Evolutionary conservation across 163 green algal species (phyloP).

Genomic region (Chloromonas sp.): DNA sequence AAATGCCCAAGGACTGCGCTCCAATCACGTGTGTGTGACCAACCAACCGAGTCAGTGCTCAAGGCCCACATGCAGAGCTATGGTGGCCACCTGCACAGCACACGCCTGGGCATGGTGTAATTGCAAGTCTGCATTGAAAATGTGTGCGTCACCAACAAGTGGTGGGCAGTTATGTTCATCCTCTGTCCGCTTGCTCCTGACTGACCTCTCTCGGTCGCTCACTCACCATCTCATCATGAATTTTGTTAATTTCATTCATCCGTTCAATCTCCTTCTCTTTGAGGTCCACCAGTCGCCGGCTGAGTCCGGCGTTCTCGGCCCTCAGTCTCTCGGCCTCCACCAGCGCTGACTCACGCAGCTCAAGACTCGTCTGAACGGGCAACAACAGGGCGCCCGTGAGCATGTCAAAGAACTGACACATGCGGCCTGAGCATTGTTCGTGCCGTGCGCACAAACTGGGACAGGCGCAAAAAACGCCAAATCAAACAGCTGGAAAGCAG

Average conservation of each 20-base stretch:
- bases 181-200: too few species aligned
- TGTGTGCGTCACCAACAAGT: too few species aligned
- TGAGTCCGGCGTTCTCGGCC: constrained; percentile 24
- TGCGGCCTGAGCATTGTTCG: background rate
- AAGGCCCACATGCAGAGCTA: background rate
- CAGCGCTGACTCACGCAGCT: constrained; percentile 52
- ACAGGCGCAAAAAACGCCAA: constrained; percentile 75
- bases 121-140: too few species aligned
- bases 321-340: constrained; percentile 27
- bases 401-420: background rate
- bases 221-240: constrained; percentile 24
- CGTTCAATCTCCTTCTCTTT: constrained; percentile 33
- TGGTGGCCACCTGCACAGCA: too few species aligned
- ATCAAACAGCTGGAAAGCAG: constrained; percentile 38
- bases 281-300: constrained; percentile 29
- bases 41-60: background rate
- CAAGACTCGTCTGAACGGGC: constrained; percentile 71
- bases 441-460: background rate
- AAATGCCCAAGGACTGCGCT: too few species aligned
- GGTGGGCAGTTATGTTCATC: too few species aligned
- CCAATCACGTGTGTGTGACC: too few species aligned
- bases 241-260: constrained; percentile 38
- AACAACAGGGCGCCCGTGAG: background rate
- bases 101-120: too few species aligned
- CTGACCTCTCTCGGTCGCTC: background rate